Evolutionary conservation across 768 basidiomycete genomes (phyloP), one percentile per base, ranked within the genome.

Genomic region (Boletus rufocinnamomeus): DNA sequence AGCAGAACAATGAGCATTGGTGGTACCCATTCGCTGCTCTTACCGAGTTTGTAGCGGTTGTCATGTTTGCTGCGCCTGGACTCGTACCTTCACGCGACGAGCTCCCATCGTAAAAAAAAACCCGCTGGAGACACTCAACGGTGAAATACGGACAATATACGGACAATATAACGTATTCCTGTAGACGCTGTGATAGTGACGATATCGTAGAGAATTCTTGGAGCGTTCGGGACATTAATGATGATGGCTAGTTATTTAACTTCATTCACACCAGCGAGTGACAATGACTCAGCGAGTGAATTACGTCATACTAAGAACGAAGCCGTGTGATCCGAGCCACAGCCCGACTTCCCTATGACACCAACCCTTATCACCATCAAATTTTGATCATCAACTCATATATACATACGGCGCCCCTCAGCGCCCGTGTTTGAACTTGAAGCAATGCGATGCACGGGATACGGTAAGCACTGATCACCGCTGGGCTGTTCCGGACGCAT

Each of bases 1-100:
- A 54, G 54, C 72, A 72, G 51, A 68, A 69, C 47, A 38, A 70
- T n/a, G 72, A 75, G 51, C 55, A 62, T 19, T 64, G 66, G 50
- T 76, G 71, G 67, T 76, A 75, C 52, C 72, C 72, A 23, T 64
- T 75, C 19, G 66, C 69, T 37, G 75, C 70, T 10, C 48, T 69
- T 13, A 64, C 75, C 4, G 75, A 76, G 59, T 58, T 74, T 38
- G 43, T 72, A 16, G 72, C 72, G 2, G 73, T 70, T 3, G 32
- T 68, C 34, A 50, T 75, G 49, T 75, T 75, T 32, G 47, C 69
- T 38, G 59, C 65, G 30, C 72, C 72, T 21, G 74, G 74, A 25
- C 64, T 75, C 8, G 69, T 75, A 13, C 74, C 74, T 27, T 69
- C 68, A 8, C 63, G 64, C 4, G 68, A 67, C 3, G 66, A 69